Evolutionary conservation across 345 rosid genomes (phyloP), one percentile per base, ranked within the genome.

Genomic region (Bretschneidera sinensis): DNA sequence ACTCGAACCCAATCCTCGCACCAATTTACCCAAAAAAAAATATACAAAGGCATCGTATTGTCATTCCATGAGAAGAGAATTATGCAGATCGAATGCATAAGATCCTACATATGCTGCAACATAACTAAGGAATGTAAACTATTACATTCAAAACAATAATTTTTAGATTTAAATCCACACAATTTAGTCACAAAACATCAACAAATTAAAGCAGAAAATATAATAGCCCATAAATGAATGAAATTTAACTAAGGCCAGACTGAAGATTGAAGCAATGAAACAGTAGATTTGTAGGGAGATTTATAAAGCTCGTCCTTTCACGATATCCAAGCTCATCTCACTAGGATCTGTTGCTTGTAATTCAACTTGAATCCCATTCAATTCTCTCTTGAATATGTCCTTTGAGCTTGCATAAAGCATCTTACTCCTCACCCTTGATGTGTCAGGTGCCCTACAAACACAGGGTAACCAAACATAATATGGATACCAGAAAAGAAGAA

Each of bases 341-440:
- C 82, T 82, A 28, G 91, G 83, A 64, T 87, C 95, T 7, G 94
- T 87, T 31, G 86, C 94, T 55, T 84, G 90, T 71, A 86, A 57
- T 66, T 86, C 89, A 31, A 86, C 83, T 57, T 86, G 92, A 73
- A 86, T 71, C 9, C 89, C 92, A 64, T 86, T 87, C 69, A 86
- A 58, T 72, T 86, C 89, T 28, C 89, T 83, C 84, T 76, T 86
- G 82, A 86, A 86, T 55, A 87, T 73, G 61, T 86, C 89, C 68
- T 81, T 86, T 1, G 89, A 83, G 71, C 90, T 86, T 43, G 94
- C 88, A 65, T 86, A 86, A 20, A 86, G 56, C 94, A 84, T 86
- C 80, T 86, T 86, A 65, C 86, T 86, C 59, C 94, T 69, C 74
- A 82, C 88, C 77, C 66, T 82, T 45, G 90, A 78, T 17, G 83